Base-by-base conservation (phyloP, 1,284 basidiomycete genomes). In the Mycosarcoma maydis region DNA sequence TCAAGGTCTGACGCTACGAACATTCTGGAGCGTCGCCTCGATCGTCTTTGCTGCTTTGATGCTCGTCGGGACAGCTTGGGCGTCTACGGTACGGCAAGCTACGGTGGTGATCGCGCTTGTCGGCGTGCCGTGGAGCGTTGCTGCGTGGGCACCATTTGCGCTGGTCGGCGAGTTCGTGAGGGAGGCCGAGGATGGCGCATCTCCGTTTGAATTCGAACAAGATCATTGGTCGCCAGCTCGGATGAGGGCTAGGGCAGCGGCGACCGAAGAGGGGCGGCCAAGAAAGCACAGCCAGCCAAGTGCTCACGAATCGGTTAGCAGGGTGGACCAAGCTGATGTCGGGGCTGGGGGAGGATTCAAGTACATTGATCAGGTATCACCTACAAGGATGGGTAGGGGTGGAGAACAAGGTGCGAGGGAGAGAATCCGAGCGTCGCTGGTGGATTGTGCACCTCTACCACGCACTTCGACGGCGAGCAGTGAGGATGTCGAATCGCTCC, bases 121-220 rank as follows among this genome's bases (percentile, higher is more conserved):
- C 24, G 80, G 80, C 8, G 40, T 80, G 7, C 70, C 78, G 8
- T 82, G 80, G 80, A 75, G 76, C 30, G 57, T 82, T 8, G 75
- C 77, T 20, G 59, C 55, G 14, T 82, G 80, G 80, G 80, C 73
- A 6, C 80, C 80, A 4, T 80, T 70, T 59, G 77, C 80, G 2
- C 68, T 82, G 39, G 72, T 82, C 10, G 76, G 77, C 36, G 75
- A 76, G 34, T 78, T 77, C 30, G 70, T 78, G 3, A 61, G 75
- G 26, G 77, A 80, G 39, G 77, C 72, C 11, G 78, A 78, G 37
- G 54, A 71, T 5, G 68, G 73, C 1, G 27, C 20, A 13, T 55
- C 43, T 7, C 71, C 73, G 14, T 72, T 56, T 36, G 64, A 70
- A 36, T 70, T 72, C 41, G 69, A 72, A 6, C 56, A 36, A 1